Base-by-base conservation (phyloP, 2,329 filamentous ascomycete genomes). In the Colletotrichum siamense region DNA sequence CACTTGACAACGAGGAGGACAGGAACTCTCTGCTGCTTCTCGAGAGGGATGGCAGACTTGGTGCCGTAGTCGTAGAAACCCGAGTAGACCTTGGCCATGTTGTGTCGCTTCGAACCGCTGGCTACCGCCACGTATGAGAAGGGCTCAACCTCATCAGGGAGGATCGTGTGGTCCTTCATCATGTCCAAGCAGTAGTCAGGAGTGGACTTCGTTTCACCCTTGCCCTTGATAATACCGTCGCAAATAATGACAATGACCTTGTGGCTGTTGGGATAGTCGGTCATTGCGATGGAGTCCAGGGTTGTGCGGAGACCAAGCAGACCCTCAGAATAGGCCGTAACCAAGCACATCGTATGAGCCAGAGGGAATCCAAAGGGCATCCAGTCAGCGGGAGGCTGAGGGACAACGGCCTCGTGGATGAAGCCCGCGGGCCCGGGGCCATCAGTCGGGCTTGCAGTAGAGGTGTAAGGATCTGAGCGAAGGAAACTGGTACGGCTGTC, bases 181-280 rank as follows among this genome's bases (percentile, higher is more conserved):
- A 99, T 99, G 81, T 92, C 90, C 72, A 99, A 87, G 79, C 94
- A 94, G 80, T 98, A 95, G 15, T 99, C 97, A 1, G 97, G 97
- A 0, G 97, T 99, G 5, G 96, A 95, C 81, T 94, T 88, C 10
- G 90, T 87, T 86, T 99, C 97, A 65, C 98, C 97, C 82, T 98
- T 92, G 79, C 98, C 98, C 87, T 98, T 98, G 89, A 99, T 98
- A 82, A 99, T 92, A 86, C 97, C 97, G 84, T 99, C 97, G 86
- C 97, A 99, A 81, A 99, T 95, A 81, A 98, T 95, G 76, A 99
- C 90, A 80, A 99, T 97, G 32, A 96, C 92, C 87, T 99, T 99
- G 90, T 99, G 98, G 84, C 96, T 99, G 90, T 99, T 99, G 66
- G 97, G 97, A 81, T 99, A 99, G 85, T 99, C 98, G 5, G 97